A percentile compares a stretch with the other conserved stretches of the same genome.
Conservation (phyloP, 2,329 filamentous ascomycete species). For the Trichoderma atroviride region DNA sequence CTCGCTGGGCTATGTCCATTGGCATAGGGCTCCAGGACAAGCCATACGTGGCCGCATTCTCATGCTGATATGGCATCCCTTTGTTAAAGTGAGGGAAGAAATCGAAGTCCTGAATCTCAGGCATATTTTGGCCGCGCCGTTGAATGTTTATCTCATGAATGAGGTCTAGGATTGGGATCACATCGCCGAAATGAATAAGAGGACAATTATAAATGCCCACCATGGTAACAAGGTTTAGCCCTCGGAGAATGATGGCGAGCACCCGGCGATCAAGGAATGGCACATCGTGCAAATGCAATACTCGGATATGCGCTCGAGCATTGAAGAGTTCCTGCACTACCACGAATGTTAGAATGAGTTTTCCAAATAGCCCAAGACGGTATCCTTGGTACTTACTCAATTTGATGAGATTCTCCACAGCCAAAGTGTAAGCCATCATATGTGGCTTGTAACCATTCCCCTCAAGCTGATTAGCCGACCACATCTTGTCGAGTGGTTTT, state of each 20-base stretch:
- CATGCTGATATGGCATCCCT: constrained; percentile 32
- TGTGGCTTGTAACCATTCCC: background rate
- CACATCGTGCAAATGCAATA: constrained; percentile 38
- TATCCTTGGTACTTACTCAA: constrained; percentile 35
- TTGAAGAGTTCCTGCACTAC: constrained; percentile 34
- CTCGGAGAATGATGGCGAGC: constrained; percentile 41
- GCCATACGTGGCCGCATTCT: constrained; percentile 34
- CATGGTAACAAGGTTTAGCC: constrained; percentile 38
- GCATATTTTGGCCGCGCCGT: constrained; percentile 25
- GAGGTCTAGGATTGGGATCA: constrained; percentile 40
- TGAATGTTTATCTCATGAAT: constrained; percentile 41
- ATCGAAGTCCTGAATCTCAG: constrained; percentile 37
- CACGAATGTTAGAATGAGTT: background rate
- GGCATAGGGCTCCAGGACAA: constrained; percentile 35
- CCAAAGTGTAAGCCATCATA: constrained; percentile 28
- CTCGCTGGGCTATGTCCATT: constrained; percentile 38
- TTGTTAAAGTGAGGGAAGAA: constrained; percentile 41
- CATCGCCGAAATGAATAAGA: constrained; percentile 42
- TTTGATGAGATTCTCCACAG: constrained; percentile 24
- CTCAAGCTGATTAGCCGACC: constrained; percentile 29
- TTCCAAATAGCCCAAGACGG: background rate
- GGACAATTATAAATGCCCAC: constrained; percentile 45
- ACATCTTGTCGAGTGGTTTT: constrained; percentile 23
- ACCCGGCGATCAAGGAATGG: constrained; percentile 40
- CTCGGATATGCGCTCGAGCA: constrained; percentile 29